Conservation (phyloP, 2,329 filamentous ascomycete species). For the Ophiostoma triangulosporum region DNA sequence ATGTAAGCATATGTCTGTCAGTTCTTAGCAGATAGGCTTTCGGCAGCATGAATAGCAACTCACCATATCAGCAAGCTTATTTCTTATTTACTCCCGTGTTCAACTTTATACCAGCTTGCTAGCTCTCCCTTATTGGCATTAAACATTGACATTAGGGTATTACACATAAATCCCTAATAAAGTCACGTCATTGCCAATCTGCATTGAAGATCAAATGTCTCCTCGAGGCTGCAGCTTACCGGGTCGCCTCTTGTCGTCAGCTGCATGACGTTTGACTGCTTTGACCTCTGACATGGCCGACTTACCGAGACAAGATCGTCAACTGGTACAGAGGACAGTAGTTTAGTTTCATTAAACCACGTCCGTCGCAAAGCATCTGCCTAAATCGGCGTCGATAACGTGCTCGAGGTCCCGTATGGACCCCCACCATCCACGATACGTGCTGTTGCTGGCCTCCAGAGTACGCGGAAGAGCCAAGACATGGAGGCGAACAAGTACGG, state of each 20-base stretch:
- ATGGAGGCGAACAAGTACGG: too few species aligned
- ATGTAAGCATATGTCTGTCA: too few species aligned
- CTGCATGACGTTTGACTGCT: background rate
- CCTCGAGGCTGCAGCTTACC: background rate
- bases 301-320: background rate
- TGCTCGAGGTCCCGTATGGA: background rate
- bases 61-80: too few species aligned
- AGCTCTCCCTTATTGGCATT: background rate
- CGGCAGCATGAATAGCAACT: too few species aligned
- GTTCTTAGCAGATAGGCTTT: too few species aligned
- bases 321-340: background rate
- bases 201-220: background rate
- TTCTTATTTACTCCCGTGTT: too few species aligned
- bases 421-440: too few species aligned
- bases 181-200: background rate
- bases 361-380: background rate
- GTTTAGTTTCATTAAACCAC: background rate
- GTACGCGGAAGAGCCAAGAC: too few species aligned
- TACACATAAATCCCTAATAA: too few species aligned
- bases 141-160: background rate
- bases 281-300: background rate
- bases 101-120: too few species aligned
- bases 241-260: conserved; percentile 4
- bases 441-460: too few species aligned
- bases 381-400: background rate